A percentile compares a stretch with the other conserved stretches of the same genome.
Evolutionary conservation across 169 alveolate genomes (phyloP).

Genomic region (Pseudocohnilembus persalinus): DNA sequence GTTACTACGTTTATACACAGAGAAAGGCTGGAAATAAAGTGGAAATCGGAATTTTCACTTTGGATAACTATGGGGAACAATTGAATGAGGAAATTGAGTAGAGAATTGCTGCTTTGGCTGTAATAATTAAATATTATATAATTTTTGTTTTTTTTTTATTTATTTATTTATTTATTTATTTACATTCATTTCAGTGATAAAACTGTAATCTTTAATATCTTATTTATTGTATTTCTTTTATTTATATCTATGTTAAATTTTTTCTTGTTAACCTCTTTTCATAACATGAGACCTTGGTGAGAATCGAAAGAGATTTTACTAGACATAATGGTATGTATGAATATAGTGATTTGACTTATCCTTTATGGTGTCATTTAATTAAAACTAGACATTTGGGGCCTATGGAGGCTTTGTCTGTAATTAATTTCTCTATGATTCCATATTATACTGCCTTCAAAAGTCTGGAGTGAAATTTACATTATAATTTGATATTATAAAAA

Average conservation of each 20-base stretch:
- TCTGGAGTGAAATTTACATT: slow-evolving; percentile 26
- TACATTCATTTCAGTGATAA: too few relatives aligned
- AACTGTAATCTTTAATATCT: too few relatives aligned
- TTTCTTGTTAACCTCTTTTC: too few relatives aligned
- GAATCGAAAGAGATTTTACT: not conserved
- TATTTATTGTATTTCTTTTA: too few relatives aligned
- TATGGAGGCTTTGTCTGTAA: slow-evolving; percentile 1
- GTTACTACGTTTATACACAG: not conserved
- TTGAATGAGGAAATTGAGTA: not conserved
- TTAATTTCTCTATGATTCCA: slow-evolving; percentile 28
- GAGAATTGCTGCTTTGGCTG: not conserved
- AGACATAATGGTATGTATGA: slow-evolving; percentile 22
- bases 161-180: too few relatives aligned
- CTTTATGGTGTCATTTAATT: slow-evolving; percentile 21
- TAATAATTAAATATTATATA: too few relatives aligned
- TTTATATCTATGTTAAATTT: not conserved
- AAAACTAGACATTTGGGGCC: not conserved
- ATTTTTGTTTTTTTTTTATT: too few relatives aligned
- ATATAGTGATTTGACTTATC: slow-evolving; percentile 7
- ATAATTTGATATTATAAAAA: too few relatives aligned
- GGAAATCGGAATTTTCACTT: not conserved
- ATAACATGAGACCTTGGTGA: not conserved
- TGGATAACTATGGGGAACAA: not conserved
- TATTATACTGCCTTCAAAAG: slow-evolving; percentile 6
- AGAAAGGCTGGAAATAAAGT: too few relatives aligned